Percentiles rank a stretch among this genome's conserved stretches.
Conservation (phyloP, 2,329 filamentous ascomycete species). For the Paecilomyces variotii region DNA sequence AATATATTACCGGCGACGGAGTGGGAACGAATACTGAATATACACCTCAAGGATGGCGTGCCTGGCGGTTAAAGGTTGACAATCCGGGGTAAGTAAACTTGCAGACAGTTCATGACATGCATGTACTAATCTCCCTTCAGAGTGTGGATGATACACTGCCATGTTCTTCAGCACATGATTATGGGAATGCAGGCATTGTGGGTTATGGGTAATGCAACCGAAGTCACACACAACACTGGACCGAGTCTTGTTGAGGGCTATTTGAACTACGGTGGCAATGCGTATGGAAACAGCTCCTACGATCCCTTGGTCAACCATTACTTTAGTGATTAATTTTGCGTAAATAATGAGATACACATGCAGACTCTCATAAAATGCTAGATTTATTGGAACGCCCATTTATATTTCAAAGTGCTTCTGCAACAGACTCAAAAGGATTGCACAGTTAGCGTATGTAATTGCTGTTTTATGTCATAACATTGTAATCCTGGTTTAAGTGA, state of each 20-base stretch:
- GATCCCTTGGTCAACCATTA: constrained; percentile 9
- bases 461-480: too few relatives aligned
- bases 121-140: not conserved
- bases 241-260: constrained; percentile 32
- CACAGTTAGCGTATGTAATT: too few relatives aligned
- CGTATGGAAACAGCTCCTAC: constrained; percentile 28
- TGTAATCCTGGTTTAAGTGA: too few relatives aligned
- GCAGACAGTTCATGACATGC: not conserved
- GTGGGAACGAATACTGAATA: constrained; percentile 29
- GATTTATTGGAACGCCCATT: too few relatives aligned
- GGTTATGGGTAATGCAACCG: constrained; percentile 36
- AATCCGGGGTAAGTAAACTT: constrained; percentile 32
- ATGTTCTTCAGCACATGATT: constrained; percentile 42
- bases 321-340: constrained; percentile 1
- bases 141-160: constrained; percentile 45
- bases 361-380: too few relatives aligned
- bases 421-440: too few relatives aligned
- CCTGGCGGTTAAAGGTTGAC: constrained; percentile 49
- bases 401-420: too few relatives aligned
- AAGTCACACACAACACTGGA: constrained; percentile 25
- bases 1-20: constrained; percentile 41
- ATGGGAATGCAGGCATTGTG: constrained; percentile 43
- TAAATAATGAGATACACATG: too few relatives aligned
- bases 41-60: constrained; percentile 45
- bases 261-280: constrained; percentile 36